Evolutionary conservation across 2,329 filamentous ascomycete genomes (phyloP).

Genomic region (Penicillium sp.): DNA sequence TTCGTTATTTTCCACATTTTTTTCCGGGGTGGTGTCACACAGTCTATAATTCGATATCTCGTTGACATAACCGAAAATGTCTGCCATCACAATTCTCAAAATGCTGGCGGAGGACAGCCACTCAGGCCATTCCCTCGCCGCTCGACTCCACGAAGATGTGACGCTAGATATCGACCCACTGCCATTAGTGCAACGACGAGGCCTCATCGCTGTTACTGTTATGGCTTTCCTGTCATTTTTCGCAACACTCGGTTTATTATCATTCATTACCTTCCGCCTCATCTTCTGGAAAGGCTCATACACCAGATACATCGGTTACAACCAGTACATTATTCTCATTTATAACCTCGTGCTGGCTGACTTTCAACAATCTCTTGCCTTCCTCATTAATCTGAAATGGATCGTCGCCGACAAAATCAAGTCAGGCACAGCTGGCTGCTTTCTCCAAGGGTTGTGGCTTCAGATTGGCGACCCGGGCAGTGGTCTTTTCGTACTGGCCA

Average conservation of each 20-base stretch:
- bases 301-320: slow-evolving; percentile 52
- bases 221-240: slow-evolving; percentile 51
- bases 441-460: slow-evolving; percentile 53
- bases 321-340: slow-evolving; percentile 56
- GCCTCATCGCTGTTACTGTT: slow-evolving; percentile 49
- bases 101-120: slow-evolving; percentile 16
- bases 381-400: slow-evolving; percentile 52
- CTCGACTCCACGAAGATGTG: slow-evolving; percentile 19
- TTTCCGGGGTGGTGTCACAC: background rate
- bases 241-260: slow-evolving; percentile 44
- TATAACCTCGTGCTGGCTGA: slow-evolving; percentile 55
- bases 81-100: slow-evolving; percentile 10
- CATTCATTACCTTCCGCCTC: slow-evolving; percentile 53
- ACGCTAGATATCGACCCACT: slow-evolving; percentile 35
- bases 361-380: slow-evolving; percentile 53
- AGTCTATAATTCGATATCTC: background rate
- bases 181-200: slow-evolving; percentile 35
- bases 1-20: background rate
- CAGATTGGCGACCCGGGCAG: slow-evolving; percentile 54
- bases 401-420: slow-evolving; percentile 45
- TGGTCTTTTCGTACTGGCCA: slow-evolving; percentile 55
- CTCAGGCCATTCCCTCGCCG: slow-evolving; percentile 17
- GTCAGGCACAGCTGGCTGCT: slow-evolving; percentile 47
- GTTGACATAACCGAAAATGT: slow-evolving; percentile 6
- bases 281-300: slow-evolving; percentile 52